phyloP scores from a whole-genome alignment of 2,329 filamentous ascomycete genomes.

The Cercospora janseana region DNA sequence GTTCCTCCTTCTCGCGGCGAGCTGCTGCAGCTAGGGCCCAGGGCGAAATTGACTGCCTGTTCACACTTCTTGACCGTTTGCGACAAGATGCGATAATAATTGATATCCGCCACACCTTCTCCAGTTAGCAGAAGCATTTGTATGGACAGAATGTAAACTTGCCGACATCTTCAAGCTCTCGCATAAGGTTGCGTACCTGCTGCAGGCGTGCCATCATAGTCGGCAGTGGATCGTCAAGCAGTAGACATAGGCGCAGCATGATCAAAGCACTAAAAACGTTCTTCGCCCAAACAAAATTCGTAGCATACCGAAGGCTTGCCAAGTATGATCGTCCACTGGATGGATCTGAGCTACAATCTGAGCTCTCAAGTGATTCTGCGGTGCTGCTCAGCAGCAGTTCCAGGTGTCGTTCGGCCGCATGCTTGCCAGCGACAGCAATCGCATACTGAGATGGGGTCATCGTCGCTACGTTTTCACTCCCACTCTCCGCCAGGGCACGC shows the following conservation, averaged over 20 bases:
- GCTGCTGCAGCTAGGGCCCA: too few relatives aligned
- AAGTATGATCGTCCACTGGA: conserved; percentile 35
- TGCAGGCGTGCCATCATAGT: conserved; percentile 44
- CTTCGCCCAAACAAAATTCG: conserved; percentile 61
- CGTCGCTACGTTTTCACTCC: conserved; percentile 51
- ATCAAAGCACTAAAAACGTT: conserved; percentile 58
- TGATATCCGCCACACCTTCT: too few relatives aligned
- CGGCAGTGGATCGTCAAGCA: conserved; percentile 46
- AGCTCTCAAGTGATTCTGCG: too few relatives aligned
- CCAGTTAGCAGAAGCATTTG: too few relatives aligned
- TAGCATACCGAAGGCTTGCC: conserved; percentile 52
- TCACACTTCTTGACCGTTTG: conserved; percentile 54
- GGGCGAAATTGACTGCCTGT: conserved; percentile 42
- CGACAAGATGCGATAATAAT: conserved; percentile 42
- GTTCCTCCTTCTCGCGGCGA: too few relatives aligned
- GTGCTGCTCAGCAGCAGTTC: conserved; percentile 50
- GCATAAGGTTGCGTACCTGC: conserved; percentile 46
- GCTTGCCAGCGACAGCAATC: conserved; percentile 52
- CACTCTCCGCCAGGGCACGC: conserved; percentile 51
- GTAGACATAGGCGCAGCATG: conserved; percentile 52
- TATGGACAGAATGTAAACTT: too few relatives aligned
- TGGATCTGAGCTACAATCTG: too few relatives aligned
- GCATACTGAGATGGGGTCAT: conserved; percentile 52
- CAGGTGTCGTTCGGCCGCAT: conserved; percentile 52
- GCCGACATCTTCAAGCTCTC: conserved; percentile 43